Conservation (phyloP, 352 stramenopile species). For the Globisporangium lucens region DNA sequence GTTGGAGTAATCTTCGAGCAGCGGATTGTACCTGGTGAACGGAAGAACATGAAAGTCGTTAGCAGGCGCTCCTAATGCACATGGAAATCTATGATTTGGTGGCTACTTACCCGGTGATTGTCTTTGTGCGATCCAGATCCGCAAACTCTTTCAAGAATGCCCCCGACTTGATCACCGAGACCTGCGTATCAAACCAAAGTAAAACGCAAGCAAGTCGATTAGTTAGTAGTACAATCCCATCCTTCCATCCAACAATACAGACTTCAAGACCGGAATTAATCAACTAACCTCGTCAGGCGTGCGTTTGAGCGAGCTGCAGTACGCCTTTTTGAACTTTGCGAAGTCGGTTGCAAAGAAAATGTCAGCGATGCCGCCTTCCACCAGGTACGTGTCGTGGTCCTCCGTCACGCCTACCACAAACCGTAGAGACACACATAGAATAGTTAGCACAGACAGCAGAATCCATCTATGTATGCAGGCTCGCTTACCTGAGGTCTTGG, state of each 20-base stretch:
- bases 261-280: background rate
- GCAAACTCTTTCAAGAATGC: slow-evolving; percentile 81
- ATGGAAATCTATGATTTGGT: background rate
- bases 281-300: slow-evolving; percentile 31
- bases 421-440: background rate
- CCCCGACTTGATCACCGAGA: slow-evolving; percentile 81
- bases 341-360: slow-evolving; percentile 93
- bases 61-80: background rate
- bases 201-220: background rate
- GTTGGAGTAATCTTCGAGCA: background rate
- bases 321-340: slow-evolving; percentile 71
- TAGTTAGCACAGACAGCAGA: background rate
- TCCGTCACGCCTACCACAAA: slow-evolving; percentile 46
- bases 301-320: slow-evolving; percentile 61
- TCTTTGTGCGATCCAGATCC: slow-evolving; percentile 74
- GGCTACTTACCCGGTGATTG: slow-evolving; percentile 55
- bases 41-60: background rate
- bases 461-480: background rate
- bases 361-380: slow-evolving; percentile 81
- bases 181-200: slow-evolving; percentile 22
- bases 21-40: background rate
- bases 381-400: slow-evolving; percentile 88
- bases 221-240: background rate
- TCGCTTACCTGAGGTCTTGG: slow-evolving; percentile 56
- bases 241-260: background rate